A percentile compares a stretch with the other conserved stretches of the same genome.
phyloP scores from a whole-genome alignment of 768 basidiomycete genomes.

The Agaricus subrufescens region DNA sequence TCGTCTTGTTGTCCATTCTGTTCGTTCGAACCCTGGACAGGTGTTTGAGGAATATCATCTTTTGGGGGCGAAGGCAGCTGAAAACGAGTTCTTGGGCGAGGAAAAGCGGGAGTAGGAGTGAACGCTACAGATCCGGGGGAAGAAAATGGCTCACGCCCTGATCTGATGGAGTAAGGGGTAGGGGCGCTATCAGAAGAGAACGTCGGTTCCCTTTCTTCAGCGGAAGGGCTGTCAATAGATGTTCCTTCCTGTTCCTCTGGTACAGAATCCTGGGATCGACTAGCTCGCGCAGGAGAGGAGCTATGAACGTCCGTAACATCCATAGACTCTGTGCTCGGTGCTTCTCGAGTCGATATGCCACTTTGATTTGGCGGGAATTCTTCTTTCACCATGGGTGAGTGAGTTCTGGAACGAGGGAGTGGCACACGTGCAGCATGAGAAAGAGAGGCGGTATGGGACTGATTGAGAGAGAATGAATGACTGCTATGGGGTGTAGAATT shows the following conservation, averaged over 20 bases:
- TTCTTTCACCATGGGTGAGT: slow-evolving; percentile 37
- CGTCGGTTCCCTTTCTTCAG: slow-evolving; percentile 48
- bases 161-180: slow-evolving; percentile 30
- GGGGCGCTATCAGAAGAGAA: slow-evolving; percentile 65
- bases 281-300: slow-evolving; percentile 30
- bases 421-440: slow-evolving; percentile 41
- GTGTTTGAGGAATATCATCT: slow-evolving; percentile 34
- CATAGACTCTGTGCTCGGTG: slow-evolving; percentile 38
- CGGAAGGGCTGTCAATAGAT: slow-evolving; percentile 12
- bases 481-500: slow-evolving; percentile 63
- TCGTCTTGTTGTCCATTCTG: slow-evolving; percentile 23
- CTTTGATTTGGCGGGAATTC: slow-evolving; percentile 15
- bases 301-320: slow-evolving; percentile 50
- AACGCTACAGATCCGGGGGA: slow-evolving; percentile 57
- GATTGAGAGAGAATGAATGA: slow-evolving; percentile 35
- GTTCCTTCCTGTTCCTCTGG: slow-evolving; percentile 16
- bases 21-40: slow-evolving; percentile 22
- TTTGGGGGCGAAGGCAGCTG: slow-evolving; percentile 39
- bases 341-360: slow-evolving; percentile 25
- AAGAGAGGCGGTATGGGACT: slow-evolving; percentile 41
- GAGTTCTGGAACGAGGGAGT: slow-evolving; percentile 46
- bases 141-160: slow-evolving; percentile 36
- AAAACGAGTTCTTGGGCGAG: slow-evolving; percentile 60
- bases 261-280: slow-evolving; percentile 17
- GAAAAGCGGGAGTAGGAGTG: slow-evolving; percentile 68